These are phyloP conservation scores for Galeopsis tetrahit DNA, from an alignment of 257 asterid genomes.

Conservation along the genomic window DNA sequence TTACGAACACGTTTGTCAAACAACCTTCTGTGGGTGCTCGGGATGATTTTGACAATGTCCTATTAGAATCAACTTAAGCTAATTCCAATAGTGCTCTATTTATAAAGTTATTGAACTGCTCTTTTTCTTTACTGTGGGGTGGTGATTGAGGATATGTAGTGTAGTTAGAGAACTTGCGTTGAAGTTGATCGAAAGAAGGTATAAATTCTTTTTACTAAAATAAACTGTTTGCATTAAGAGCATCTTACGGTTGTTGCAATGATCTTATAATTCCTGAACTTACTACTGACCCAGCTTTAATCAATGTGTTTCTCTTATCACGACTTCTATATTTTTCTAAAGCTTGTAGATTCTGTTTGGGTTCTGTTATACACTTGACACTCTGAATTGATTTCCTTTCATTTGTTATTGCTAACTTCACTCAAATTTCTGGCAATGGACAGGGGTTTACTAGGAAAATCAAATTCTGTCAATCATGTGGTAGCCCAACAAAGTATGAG, in stretches of 20 bases:
- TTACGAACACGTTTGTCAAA: neutral
- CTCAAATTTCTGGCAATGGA: constrained; percentile 29
- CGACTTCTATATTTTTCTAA: neutral
- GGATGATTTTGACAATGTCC: neutral
- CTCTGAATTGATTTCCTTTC: neutral
- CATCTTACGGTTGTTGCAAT: neutral
- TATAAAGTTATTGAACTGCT: neutral
- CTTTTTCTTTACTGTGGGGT: neutral
- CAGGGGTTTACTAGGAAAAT: constrained; percentile 70
- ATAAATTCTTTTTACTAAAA: neutral
- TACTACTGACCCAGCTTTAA: neutral
- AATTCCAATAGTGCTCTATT: neutral
- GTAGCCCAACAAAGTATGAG: constrained; percentile 89
- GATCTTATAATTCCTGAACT: neutral
- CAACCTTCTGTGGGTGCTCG: neutral
- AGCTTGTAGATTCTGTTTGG: constrained; percentile 7
- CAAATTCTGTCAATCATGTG: constrained; percentile 90
- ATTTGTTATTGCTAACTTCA: constrained; percentile 26
- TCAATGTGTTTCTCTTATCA: neutral
- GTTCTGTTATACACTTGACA: neutral
- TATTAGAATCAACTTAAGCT: neutral
- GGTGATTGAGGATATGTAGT: neutral
- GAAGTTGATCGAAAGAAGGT: neutral
- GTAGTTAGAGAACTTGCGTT: neutral
- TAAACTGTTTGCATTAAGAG: neutral